Conservation (phyloP, 352 stramenopile species). For the Globisporangium solare region DNA sequence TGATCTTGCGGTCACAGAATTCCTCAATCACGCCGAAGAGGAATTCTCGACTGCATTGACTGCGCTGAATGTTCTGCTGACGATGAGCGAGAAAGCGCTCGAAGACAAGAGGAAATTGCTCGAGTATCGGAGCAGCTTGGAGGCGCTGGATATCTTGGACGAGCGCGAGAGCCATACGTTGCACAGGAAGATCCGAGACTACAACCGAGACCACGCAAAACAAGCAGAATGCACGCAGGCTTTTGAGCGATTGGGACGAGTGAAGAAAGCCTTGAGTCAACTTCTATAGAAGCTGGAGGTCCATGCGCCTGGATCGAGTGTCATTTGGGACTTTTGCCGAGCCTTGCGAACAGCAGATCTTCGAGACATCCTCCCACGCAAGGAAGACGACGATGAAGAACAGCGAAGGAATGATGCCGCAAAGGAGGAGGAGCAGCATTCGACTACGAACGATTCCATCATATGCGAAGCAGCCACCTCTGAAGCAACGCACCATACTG, state of each 20-base stretch:
- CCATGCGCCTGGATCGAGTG: conserved; percentile 37
- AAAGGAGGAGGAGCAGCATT: not conserved
- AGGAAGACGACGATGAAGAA: not conserved
- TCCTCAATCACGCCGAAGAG: conserved; percentile 67
- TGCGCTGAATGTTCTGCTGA: conserved; percentile 68
- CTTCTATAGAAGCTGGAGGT: conserved; percentile 51
- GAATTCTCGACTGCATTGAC: conserved; percentile 72
- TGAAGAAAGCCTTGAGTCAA: conserved; percentile 60
- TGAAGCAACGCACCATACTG: not conserved
- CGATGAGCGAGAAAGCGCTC: conserved; percentile 58
- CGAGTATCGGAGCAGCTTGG: conserved; percentile 61
- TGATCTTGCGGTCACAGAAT: conserved; percentile 58
- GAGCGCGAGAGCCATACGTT: conserved; percentile 53
- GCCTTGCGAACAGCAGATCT: conserved; percentile 38
- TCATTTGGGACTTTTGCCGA: conserved; percentile 46
- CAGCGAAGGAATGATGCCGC: not conserved
- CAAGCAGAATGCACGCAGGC: conserved; percentile 29
- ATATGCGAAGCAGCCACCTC: not conserved
- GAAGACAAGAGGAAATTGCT: conserved; percentile 51
- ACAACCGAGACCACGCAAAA: conserved; percentile 23
- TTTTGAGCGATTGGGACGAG: conserved; percentile 42
- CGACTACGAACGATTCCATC: not conserved
- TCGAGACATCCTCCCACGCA: conserved; percentile 15
- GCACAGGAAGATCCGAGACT: conserved; percentile 25
- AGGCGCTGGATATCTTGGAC: conserved; percentile 62